Evolutionary conservation across 2,329 filamentous ascomycete genomes (phyloP).

Genomic region (Paraphoma chrysanthemicola): DNA sequence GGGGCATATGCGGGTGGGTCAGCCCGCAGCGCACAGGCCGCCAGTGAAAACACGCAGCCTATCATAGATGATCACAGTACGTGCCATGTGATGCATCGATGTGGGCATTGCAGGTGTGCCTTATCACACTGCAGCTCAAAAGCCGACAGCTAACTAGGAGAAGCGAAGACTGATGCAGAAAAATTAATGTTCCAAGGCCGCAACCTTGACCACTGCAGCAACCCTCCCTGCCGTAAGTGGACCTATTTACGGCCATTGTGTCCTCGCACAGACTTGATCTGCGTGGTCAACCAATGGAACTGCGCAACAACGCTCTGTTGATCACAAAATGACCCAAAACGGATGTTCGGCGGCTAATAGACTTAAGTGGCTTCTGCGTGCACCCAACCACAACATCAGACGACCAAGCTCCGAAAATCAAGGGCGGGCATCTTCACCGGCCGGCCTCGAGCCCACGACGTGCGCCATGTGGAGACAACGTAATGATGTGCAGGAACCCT

Average conservation of each 20-base stretch:
- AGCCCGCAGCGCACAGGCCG: slow-evolving; percentile 27
- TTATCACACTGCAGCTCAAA: slow-evolving; percentile 42
- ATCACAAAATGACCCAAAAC: slow-evolving; percentile 38
- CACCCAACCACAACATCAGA: slow-evolving; percentile 32
- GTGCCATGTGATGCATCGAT: slow-evolving; percentile 38
- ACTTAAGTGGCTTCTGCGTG: slow-evolving; percentile 32
- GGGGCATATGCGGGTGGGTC: slow-evolving; percentile 31
- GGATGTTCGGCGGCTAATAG: slow-evolving; percentile 43
- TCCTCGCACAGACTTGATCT: slow-evolving; percentile 16
- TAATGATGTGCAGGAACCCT: slow-evolving; percentile 34
- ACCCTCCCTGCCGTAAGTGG: slow-evolving; percentile 33
- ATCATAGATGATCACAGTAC: slow-evolving; percentile 14
- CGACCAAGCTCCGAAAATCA: slow-evolving; percentile 12
- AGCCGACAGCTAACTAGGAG: slow-evolving; percentile 15
- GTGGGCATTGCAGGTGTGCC: slow-evolving; percentile 31
- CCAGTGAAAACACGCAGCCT: slow-evolving; percentile 38
- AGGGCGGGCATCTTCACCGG: slow-evolving; percentile 17
- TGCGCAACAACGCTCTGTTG: slow-evolving; percentile 11
- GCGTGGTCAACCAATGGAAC: slow-evolving; percentile 25
- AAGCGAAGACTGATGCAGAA: slow-evolving; percentile 23
- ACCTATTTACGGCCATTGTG: slow-evolving; percentile 43
- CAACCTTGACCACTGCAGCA: slow-evolving; percentile 19
- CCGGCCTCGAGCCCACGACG: slow-evolving; percentile 8
- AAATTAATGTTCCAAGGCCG: slow-evolving; percentile 18
- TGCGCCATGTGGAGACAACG: slow-evolving; percentile 27